Base-by-base conservation (phyloP, 345 rosid species). In the Mercurialis annua region DNA sequence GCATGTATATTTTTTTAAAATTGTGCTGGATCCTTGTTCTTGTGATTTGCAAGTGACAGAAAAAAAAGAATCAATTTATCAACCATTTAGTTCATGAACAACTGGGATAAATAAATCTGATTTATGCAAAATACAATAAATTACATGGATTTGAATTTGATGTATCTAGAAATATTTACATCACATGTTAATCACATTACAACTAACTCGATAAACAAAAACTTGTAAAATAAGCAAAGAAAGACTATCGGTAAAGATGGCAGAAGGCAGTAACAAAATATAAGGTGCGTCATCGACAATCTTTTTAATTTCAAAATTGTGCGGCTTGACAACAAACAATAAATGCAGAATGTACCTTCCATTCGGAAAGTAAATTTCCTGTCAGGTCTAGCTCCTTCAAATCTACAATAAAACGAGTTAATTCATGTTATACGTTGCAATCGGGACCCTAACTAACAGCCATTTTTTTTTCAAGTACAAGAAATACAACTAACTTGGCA, bases 311-410 rank as follows among this genome's bases (percentile, higher is more conserved):
- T 21, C n/a, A 36, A 15, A 47, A 21, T 47, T 21, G 33, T 27
- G 24, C 15, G 20, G n/a, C 6, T 26, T 44, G 62, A 40, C 10
- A 27, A 36, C 23, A 27, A 36, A 53, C 63, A 33, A 2, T 29
- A 16, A 50, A 33, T 48, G 42, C 18, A 30, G 42, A 59, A 58
- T 2, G 23, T 78, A 90, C 99, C 97, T 87, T 83, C 97, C 97
- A 94, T 62, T 89, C 84, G 26, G 83, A 82, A 68, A 94, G 85
- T 78, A 94, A 85, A 82, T 94, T 94, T 77, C 97, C 99, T 17
- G 89, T 87, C 77, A 91, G 81, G 80, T 94, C 99, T 59, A 94
- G 85, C 80, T 84, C 86, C 83, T 86, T 83, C 54, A 90, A 69
- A 79, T 80, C 99, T 93, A 26, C 44, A 70, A 78, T 55, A 75